Base-by-base conservation (phyloP, 805 yeast species). In the Teunomyces lycoperdinae region DNA sequence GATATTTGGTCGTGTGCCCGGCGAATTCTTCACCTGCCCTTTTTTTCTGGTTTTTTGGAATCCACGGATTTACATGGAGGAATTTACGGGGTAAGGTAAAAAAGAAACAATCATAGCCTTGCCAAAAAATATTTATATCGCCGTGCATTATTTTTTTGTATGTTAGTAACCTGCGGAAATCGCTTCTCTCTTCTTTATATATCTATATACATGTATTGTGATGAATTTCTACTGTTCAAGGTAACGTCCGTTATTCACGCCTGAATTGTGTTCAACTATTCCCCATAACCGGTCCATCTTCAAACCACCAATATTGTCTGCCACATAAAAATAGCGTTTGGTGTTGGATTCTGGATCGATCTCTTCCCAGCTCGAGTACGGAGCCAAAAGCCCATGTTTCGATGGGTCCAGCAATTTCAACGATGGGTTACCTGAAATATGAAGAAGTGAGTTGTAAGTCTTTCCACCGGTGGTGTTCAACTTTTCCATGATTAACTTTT, bases 211-310 rank as follows among this genome's bases (percentile, higher is more conserved):
- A 33, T 20, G 5, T 20, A 20, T 20, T 20, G 24, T 20, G 5
- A 20, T 20, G 24, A 20, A 31, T 5, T 31, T 10, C 28, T 38
- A 38, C 28, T 26, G 20, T 38, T 38, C 46, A 9, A 39, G n/a
- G 24, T 43, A 50, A 30, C 95, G 70, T 5, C 94, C 94, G 52
- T 84, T 84, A 55, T 85, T 77, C 9, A 86, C 70, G 0, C 84
- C 88, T 42, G 81, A 71, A 50, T 84, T 81, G 43, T 70, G 68
- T 60, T 89, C 96, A 1, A 85, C 80, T n/a, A 87, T 78, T 0
- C 91, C 89, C 92, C 96, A 85, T 4, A 88, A 66, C 46, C 96
- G 70, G 57, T 88, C 94, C 96, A 88, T 88, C 53, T 81, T 80
- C 61, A 86, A 68, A 2, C 95, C 95, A 2, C 96, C 94, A 39